Base-by-base conservation (phyloP, 331 rosid genomes). In the Malus hybrid region DNA sequence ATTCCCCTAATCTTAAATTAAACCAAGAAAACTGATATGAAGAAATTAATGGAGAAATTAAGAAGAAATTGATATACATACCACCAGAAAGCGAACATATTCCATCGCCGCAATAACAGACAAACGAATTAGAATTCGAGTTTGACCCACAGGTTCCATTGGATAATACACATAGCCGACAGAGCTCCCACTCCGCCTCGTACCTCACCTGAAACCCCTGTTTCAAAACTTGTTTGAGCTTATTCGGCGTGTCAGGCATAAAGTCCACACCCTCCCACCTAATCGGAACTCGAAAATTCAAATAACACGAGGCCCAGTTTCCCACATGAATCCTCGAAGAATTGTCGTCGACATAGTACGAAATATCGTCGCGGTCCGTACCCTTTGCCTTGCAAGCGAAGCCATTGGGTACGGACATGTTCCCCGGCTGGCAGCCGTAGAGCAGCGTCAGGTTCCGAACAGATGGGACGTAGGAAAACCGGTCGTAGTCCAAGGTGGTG, bases 71-170 rank as follows among this genome's bases (percentile, higher is more conserved):
- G 33, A 11, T 11, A 29, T 30, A 63, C 66, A n/a, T 72, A 72
- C 76, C 76, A n/a, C 14, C 33, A 56, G 0, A 1, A 36, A 5
- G 0, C 24, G 57, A 36, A 39, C 76, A 72, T 16, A 7, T 15
- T 32, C 32, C 22, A 19, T 10, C 60, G 14, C 6, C 2, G 52
- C 84, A 76, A 58, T 18, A 22, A 58, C 84, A 81, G 26, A 15
- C 9, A 57, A 64, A 65, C 3, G 9, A 3, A 24, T 2, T 13
- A 3, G 57, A 3, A 9, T 11, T n/a, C 1, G 2, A 2, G 14
- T 81, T 33, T 0, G 53, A 53, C 10, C 60, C 84, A 19, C 84
- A 81, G 4, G 10, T 44, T 19, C 84, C 81, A 5, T 32, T 26
- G 0, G 66, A 56, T 4, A 0, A 15, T 24, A 0, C 0, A 29